Evolutionary conservation across 2,329 filamentous ascomycete species (phyloP).

Genomic region (Xylaria hypoxylon): DNA sequence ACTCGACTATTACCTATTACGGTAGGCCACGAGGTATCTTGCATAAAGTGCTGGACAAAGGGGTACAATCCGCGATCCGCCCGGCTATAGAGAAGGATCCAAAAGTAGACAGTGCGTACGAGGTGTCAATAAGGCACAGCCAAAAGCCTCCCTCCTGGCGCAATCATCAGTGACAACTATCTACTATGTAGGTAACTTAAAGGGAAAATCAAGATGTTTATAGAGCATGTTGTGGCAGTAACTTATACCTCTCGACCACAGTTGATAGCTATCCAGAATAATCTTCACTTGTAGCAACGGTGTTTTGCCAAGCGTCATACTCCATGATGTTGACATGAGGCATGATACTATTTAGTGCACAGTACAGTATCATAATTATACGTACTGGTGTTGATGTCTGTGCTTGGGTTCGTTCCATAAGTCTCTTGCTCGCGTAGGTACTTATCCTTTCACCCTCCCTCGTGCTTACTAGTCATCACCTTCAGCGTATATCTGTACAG

Average conservation of each 20-base stretch:
- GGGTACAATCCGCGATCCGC: constrained; percentile 36
- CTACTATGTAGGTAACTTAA: too few relatives aligned
- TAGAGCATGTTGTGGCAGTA: too few relatives aligned
- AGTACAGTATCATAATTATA: too few relatives aligned
- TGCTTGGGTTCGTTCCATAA: neutral
- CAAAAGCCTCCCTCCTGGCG: too few relatives aligned
- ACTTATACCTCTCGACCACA: too few relatives aligned
- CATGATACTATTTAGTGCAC: neutral
- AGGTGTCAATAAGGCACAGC: neutral
- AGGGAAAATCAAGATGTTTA: too few relatives aligned
- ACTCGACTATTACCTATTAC: constrained; percentile 35
- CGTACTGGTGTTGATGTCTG: too few relatives aligned
- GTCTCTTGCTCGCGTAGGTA: neutral
- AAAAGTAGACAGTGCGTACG: constrained; percentile 21
- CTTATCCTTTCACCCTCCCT: neutral
- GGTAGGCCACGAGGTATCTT: constrained; percentile 37
- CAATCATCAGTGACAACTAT: too few relatives aligned
- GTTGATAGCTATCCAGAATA: too few relatives aligned
- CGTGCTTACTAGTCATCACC: neutral
- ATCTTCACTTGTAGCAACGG: too few relatives aligned
- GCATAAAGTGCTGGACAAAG: constrained; percentile 33
- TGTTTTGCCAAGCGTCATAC: too few relatives aligned
- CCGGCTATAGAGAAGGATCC: constrained; percentile 18
- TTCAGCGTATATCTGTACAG: neutral
- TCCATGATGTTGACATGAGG: too few relatives aligned